A percentile compares a stretch with the other conserved stretches of the same genome.
These are phyloP conservation scores for Neurospora tetrasperma DNA, from an alignment of 495 filamentous ascomycete species.

Conservation along the genomic window DNA sequence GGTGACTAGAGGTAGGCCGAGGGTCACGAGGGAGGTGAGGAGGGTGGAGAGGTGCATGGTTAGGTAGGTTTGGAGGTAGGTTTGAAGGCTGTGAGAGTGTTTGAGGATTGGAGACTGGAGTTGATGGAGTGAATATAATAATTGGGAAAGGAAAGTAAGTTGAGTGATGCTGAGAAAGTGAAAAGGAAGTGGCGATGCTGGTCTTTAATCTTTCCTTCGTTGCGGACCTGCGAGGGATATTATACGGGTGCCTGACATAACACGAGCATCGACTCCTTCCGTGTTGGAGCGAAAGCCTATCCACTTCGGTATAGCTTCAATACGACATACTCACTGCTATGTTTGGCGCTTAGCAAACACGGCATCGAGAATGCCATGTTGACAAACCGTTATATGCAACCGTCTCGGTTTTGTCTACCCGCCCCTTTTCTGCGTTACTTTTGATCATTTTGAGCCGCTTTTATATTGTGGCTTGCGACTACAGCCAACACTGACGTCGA, in stretches of 20 bases:
- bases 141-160: no score
- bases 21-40: background rate
- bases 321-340: background rate
- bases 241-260: background rate
- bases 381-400: background rate
- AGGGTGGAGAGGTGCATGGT: background rate
- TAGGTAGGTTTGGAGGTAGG: background rate
- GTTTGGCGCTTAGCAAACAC: background rate
- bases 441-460: background rate
- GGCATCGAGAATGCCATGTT: background rate
- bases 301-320: no score
- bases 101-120: background rate
- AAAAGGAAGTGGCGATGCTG: background rate
- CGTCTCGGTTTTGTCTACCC: background rate
- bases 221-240: background rate
- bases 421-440: background rate
- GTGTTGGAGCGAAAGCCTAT: background rate
- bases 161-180: no score
- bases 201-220: background rate
- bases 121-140: no score
- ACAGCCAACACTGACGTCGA: background rate
- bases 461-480: background rate
- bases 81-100: background rate
- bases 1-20: background rate
- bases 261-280: background rate